These are phyloP conservation scores for Magnusiomyces tetraspermus DNA, from an alignment of 1,139 yeast genomes.

Conservation along the genomic window DNA sequence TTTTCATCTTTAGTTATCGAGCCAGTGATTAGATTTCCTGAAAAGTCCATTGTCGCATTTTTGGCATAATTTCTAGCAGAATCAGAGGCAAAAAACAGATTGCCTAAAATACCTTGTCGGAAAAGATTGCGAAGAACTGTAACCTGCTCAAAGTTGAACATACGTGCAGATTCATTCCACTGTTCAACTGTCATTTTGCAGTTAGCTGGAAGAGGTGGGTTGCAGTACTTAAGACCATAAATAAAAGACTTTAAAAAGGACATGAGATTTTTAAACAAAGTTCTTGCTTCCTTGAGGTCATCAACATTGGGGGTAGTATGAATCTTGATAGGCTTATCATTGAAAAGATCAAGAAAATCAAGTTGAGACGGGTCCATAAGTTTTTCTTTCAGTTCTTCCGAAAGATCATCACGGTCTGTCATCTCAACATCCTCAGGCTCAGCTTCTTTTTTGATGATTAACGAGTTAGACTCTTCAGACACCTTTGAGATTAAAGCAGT, in stretches of 20 bases:
- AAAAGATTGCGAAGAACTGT: slow-evolving; percentile 65
- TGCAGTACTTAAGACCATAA: slow-evolving; percentile 81
- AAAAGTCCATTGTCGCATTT: slow-evolving; percentile 39
- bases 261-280: slow-evolving; percentile 78
- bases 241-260: slow-evolving; percentile 84
- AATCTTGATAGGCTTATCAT: slow-evolving; percentile 41
- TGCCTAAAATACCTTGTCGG: slow-evolving; percentile 76
- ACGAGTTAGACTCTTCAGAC: slow-evolving; percentile 16
- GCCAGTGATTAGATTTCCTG: slow-evolving; percentile 34
- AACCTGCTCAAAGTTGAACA: slow-evolving; percentile 75
- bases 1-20: slow-evolving; percentile 82
- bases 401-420: slow-evolving; percentile 17
- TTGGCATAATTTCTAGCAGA: slow-evolving; percentile 17
- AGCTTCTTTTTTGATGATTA: slow-evolving; percentile 9
- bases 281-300: slow-evolving; percentile 78
- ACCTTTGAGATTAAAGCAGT: background rate
- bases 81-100: slow-evolving; percentile 59
- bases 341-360: slow-evolving; percentile 42
- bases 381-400: background rate
- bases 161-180: slow-evolving; percentile 86
- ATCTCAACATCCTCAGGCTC: slow-evolving; percentile 27
- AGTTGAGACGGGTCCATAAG: slow-evolving; percentile 19
- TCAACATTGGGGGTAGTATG: slow-evolving; percentile 41
- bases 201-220: slow-evolving; percentile 83
- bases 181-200: slow-evolving; percentile 55